Evolutionary conservation across 306 rosid species (phyloP), one percentile per base, ranked within the genome.

Genomic region (Lablab purpureus): DNA sequence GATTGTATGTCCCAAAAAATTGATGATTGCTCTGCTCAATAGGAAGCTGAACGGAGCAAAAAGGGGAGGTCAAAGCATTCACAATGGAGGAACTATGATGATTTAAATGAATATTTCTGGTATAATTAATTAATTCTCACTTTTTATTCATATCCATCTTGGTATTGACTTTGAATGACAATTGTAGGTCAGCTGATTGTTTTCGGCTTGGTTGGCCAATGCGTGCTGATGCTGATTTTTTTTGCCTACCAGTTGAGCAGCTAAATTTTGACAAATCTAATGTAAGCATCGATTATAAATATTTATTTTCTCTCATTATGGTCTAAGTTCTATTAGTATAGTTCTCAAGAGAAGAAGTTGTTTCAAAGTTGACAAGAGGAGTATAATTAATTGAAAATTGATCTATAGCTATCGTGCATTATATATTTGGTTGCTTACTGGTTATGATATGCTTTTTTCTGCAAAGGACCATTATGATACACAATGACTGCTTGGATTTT

Each of bases 81-180:
- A n/a, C 97, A 90, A 68, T 95, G 99, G 99, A 92, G 99, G 89
- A 95, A 95, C 73, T 95, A 95, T 64, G 99, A 95, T 85, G 99
- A 95, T 88, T 68, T 92, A 71, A 93, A 95, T 85, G 99, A 95
- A 85, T 95, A 92, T 80, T 95, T 95, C 81, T 95, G 99, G 99
- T 95, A 91, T 47, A 10, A 41, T 55, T 59, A 64, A 67, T 40
- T 70, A 67, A 32, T 72, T 64, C 63, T 79, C 9, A 11, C 10
- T 77, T 45, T 43, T 46, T 41, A 32, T 49, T 37, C 19, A 22
- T 75, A 52, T 46, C n/a, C 47, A 74, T 76, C 19, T 69, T 25
- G 40, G 46, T 72, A 72, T 75, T 79, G 37, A 75, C 47, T 77
- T 68, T 64, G 22, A 78, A 70, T 80, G 55, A 17, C 68, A 74